Evolutionary conservation across 306 rosid species (phyloP).

Genomic region (Amphicarpaea edgeworthii): DNA sequence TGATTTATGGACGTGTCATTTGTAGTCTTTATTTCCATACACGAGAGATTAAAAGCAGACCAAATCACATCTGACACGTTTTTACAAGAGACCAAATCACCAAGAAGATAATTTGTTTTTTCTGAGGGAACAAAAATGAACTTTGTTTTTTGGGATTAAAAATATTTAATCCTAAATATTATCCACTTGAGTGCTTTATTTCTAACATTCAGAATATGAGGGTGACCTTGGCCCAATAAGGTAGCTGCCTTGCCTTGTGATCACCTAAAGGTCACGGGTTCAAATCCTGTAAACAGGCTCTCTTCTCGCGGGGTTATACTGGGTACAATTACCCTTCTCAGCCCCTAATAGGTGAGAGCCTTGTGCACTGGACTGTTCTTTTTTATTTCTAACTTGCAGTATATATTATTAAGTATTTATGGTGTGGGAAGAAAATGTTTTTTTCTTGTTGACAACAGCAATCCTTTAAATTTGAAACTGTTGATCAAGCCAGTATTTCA

Average conservation of each 20-base stretch:
- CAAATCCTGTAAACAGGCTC: background rate
- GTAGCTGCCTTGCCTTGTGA: background rate
- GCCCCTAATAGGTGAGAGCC: background rate
- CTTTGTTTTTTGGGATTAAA: no score
- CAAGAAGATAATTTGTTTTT: no score
- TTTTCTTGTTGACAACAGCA: constrained; percentile 13
- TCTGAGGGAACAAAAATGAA: background rate
- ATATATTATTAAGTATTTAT: background rate
- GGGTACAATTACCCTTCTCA: background rate
- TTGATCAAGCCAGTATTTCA: constrained; percentile 23
- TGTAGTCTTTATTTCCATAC: background rate
- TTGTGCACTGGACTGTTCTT: background rate
- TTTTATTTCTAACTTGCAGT: constrained; percentile 1
- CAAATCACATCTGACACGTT: background rate
- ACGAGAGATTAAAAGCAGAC: background rate
- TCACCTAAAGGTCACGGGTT: background rate
- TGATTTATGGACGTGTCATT: background rate
- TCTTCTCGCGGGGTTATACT: background rate
- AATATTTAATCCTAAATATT: background rate
- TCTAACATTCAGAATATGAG: background rate
- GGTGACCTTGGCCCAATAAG: background rate
- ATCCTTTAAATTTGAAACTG: constrained; percentile 26
- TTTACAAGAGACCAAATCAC: background rate
- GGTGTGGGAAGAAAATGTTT: background rate
- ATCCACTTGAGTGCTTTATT: constrained; percentile 7